A percentile compares a stretch with the other conserved stretches of the same genome.
These are phyloP conservation scores for Neurospora hispaniola DNA, from an alignment of 495 filamentous ascomycete genomes.

Conservation along the genomic window DNA sequence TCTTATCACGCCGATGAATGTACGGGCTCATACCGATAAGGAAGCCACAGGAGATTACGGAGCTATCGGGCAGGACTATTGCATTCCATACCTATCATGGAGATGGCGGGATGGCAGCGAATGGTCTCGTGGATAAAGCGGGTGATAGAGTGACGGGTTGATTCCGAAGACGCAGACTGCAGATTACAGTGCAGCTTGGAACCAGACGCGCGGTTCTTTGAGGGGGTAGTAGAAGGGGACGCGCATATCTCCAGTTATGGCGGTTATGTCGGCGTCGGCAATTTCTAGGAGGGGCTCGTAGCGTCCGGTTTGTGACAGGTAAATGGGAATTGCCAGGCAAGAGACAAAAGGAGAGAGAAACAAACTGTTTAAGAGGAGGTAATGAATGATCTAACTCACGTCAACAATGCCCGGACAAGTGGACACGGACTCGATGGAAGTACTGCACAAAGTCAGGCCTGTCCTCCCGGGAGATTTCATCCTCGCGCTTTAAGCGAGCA, in stretches of 20 bases:
- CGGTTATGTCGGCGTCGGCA: constrained; percentile 36
- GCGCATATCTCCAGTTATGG: constrained; percentile 20
- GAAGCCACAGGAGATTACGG: constrained; percentile 39
- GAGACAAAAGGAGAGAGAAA: too few species aligned
- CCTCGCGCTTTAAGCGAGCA: constrained; percentile 14
- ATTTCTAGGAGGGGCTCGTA: constrained; percentile 1
- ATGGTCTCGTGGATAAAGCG: constrained; percentile 47
- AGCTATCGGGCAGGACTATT: constrained; percentile 41
- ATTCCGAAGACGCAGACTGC: constrained; percentile 9
- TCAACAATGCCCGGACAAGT: constrained; percentile 19
- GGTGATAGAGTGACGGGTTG: constrained; percentile 9
- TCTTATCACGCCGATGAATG: constrained; percentile 25
- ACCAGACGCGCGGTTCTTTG: constrained; percentile 17
- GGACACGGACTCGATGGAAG: constrained; percentile 19
- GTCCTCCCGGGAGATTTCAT: constrained; percentile 8
- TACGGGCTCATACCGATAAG: constrained; percentile 25
- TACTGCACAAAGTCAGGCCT: constrained; percentile 20
- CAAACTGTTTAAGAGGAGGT: too few species aligned
- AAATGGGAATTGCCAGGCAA: too few species aligned
- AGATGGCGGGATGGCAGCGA: constrained; percentile 45
- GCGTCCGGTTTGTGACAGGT: too few species aligned
- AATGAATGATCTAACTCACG: not conserved
- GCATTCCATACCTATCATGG: constrained; percentile 42
- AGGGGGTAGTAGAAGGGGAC: constrained; percentile 26
- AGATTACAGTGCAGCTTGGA: constrained; percentile 19